Base-by-base conservation (phyloP, 345 rosid genomes). In the Eucalyptus brandiana region DNA sequence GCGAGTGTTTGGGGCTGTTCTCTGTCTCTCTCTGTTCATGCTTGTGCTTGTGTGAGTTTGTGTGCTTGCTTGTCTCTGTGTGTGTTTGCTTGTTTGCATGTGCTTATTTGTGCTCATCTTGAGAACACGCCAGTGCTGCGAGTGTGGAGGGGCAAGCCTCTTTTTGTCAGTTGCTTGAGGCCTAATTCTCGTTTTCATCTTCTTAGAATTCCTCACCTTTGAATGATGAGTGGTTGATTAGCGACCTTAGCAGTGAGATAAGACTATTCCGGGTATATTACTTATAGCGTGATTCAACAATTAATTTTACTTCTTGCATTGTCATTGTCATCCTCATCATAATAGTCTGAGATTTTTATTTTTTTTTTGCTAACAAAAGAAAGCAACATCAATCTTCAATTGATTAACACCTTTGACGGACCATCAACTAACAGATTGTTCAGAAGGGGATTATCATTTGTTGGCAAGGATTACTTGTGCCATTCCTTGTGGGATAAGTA, bases 401-500 rank as follows among this genome's bases (percentile, higher is more conserved):
- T 76, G 47, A 76, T 76, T 37, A 76, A 76, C 47, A 21, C 47
- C 85, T 21, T 40, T 76, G 85, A 76, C 1, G 85, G 85, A 76
- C 16, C 28, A 12, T 87, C 51, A 87, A 45, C 45, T 72, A 37
- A 88, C 96, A 97, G 99, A 91, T 92, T 96, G 91, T 97, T 96
- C 93, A 94, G 90, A 90, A 95, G 98, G 91, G 97, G 92, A 26
- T 80, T 97, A 88, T 95, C 97, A 17, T 93, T 95, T 94, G 95
- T 96, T 88, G 99, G 98, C 91, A 97, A 96, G 90, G 98, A 97
- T 92, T 97, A 94, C 91, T 92, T 91, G 87, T 94, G 97, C 90
- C 96, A 91, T 90, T 65, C 91, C 11, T 90, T 97, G 91, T 96
- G 99, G 99, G 98, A 97, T 92, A 96, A 93, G 90, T 95, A 95